Base-by-base conservation (phyloP, 345 rosid genomes). In the Aethionema arabicum region DNA sequence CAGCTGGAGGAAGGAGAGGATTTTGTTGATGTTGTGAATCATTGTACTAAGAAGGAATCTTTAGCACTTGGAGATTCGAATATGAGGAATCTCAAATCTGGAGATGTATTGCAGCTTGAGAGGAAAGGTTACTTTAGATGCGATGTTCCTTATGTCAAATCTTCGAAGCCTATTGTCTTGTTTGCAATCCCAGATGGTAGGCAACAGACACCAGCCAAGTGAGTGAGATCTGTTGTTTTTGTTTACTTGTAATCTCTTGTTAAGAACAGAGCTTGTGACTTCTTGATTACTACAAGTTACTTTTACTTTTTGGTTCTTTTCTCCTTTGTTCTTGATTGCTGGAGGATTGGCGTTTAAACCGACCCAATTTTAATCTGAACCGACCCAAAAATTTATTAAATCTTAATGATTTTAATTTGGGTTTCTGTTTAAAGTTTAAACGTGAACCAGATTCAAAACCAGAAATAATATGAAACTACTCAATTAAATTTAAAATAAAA, bases 1-100 rank as follows among this genome's bases (percentile, higher is more conserved):
- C 90, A 85, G 97, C 77, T 93, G 67, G 97, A 93, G 31, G 99
- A 93, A 78, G 90, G 80, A 9, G 99, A 90, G 69, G 77, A 79
- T 42, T 87, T 90, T 73, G 57, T 70, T 11, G 83, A 80, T 13
- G 81, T 82, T 44, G 73, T 90, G 29, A 91, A 84, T 60, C 85
- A 90, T 0, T 60, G 78, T 54, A 93, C 99, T 0, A 87, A 69
- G 82, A 74, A 54, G 61, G 87, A 80, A 66, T 78, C 66, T 37
- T 67, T 74, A 7, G 85, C 85, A 29, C 13, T 85, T 1, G 87
- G 90, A 61, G 90, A 85, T 67, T 68, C 87, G 27, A 85, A 80
- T 75, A 80, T 85, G 87, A 65, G 85, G n/a, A 82, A 73, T 72
- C 52, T 82, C 70, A 80, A 80, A 61, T 76, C 46, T 0, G 85